Conservation (phyloP, 371 early-diverging fungal genomes). For the Paramicrosporidium saccamoebae region DNA sequence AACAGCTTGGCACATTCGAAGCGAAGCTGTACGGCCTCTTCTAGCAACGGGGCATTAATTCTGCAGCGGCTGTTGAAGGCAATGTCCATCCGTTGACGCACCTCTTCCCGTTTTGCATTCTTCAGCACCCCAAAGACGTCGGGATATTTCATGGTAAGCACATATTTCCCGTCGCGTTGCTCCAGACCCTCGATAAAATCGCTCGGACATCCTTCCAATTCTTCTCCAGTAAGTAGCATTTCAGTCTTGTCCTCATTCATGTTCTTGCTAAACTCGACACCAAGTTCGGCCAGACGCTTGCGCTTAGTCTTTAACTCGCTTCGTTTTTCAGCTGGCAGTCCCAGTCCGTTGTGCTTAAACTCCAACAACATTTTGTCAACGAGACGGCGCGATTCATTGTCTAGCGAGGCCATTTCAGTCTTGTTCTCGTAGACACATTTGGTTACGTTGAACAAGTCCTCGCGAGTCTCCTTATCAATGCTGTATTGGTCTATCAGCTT, state of each 20-base stretch:
- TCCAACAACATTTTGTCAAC: slow-evolving; percentile 17
- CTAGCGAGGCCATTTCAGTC: slow-evolving; percentile 11
- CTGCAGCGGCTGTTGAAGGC: slow-evolving; percentile 17
- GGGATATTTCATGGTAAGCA: slow-evolving; percentile 39
- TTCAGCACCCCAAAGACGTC: slow-evolving; percentile 14
- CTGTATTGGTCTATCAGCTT: slow-evolving; percentile 20
- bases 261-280: slow-evolving; percentile 21
- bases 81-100: slow-evolving; percentile 12
- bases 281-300: slow-evolving; percentile 22
- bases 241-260: slow-evolving; percentile 15
- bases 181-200: slow-evolving; percentile 21
- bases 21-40: slow-evolving; percentile 16
- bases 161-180: slow-evolving; percentile 14
- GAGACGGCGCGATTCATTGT: slow-evolving; percentile 22
- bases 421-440: slow-evolving; percentile 11
- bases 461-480: slow-evolving; percentile 36
- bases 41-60: slow-evolving; percentile 12
- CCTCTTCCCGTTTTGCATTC: slow-evolving; percentile 17
- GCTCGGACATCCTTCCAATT: slow-evolving; percentile 32
- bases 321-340: slow-evolving; percentile 16
- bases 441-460: slow-evolving; percentile 25
- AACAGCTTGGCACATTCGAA: slow-evolving; percentile 19
- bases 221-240: slow-evolving; percentile 11
- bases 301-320: slow-evolving; percentile 17
- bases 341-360: slow-evolving; percentile 30